Conservation (phyloP, 2,329 filamentous ascomycete genomes). For the Fusarium lyarnte region DNA sequence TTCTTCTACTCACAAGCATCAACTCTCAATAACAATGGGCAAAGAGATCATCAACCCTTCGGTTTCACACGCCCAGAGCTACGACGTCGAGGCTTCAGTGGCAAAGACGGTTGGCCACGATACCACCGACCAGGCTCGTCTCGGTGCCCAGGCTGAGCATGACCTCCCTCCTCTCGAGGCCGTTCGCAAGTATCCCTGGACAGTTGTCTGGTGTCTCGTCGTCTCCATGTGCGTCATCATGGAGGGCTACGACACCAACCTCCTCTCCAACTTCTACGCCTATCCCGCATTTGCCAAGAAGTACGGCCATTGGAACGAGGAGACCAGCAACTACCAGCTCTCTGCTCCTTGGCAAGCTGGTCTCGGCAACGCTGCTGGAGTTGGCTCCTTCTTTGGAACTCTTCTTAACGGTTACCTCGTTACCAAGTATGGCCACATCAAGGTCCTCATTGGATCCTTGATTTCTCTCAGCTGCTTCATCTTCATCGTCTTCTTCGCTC, state of each 20-base stretch:
- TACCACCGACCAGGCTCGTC: constrained; percentile 21
- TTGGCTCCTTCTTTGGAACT: constrained; percentile 60
- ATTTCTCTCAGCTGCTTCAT: constrained; percentile 53
- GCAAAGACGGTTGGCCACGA: constrained; percentile 1
- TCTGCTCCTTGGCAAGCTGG: constrained; percentile 61
- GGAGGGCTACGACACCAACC: constrained; percentile 53
- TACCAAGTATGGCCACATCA: constrained; percentile 55
- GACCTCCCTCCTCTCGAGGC: constrained; percentile 42
- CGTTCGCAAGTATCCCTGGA: constrained; percentile 47
- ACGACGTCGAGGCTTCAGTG: constrained; percentile 9
- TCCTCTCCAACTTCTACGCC: constrained; percentile 51
- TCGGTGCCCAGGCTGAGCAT: constrained; percentile 38
- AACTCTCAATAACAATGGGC: background rate
- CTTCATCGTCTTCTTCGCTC: constrained; percentile 58
- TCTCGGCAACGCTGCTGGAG: constrained; percentile 54
- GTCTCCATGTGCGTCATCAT: constrained; percentile 53
- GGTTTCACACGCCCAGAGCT: constrained; percentile 15
- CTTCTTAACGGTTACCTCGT: constrained; percentile 58
- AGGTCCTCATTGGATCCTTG: constrained; percentile 56
- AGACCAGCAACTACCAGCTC: constrained; percentile 49
- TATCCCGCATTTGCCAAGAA: constrained; percentile 44
- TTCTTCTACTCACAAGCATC: background rate
- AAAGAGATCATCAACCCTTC: constrained; percentile 11
- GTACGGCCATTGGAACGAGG: constrained; percentile 45
- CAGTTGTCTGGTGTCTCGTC: constrained; percentile 51